Evolutionary conservation across 2,329 filamentous ascomycete species (phyloP).

Genomic region (Monilinia fructicola): DNA sequence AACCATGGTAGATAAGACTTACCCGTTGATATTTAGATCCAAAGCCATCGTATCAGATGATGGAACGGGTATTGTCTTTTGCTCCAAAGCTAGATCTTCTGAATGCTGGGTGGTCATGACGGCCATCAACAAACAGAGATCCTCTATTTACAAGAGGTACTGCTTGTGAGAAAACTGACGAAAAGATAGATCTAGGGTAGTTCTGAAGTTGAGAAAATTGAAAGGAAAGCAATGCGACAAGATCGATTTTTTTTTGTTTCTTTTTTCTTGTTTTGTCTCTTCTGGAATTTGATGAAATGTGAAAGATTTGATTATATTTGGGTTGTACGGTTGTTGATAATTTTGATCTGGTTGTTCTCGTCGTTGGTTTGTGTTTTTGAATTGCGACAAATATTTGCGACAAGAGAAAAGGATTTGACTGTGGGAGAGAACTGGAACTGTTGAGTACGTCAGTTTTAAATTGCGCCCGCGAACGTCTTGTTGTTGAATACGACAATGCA

Average conservation of each 20-base stretch:
- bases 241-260: background rate
- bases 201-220: background rate
- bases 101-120: slow-evolving; percentile 51
- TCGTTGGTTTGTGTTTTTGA: background rate
- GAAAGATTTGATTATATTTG: background rate
- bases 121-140: slow-evolving; percentile 47
- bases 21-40: slow-evolving; percentile 58
- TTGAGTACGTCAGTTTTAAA: background rate
- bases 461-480: background rate
- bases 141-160: slow-evolving; percentile 30
- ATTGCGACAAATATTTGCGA: slow-evolving; percentile 2
- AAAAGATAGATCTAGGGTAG: background rate
- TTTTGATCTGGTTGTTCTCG: no score
- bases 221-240: slow-evolving; percentile 18
- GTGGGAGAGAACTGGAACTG: background rate
- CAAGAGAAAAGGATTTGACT: background rate
- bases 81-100: slow-evolving; percentile 44
- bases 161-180: slow-evolving; percentile 21
- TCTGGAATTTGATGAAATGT: background rate
- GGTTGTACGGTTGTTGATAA: background rate
- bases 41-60: slow-evolving; percentile 53
- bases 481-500: no score
- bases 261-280: no score
- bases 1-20: slow-evolving; percentile 45
- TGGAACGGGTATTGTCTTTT: slow-evolving; percentile 51